Conservation (phyloP, 441 rosid species). For the Codiaeum variegatum region DNA sequence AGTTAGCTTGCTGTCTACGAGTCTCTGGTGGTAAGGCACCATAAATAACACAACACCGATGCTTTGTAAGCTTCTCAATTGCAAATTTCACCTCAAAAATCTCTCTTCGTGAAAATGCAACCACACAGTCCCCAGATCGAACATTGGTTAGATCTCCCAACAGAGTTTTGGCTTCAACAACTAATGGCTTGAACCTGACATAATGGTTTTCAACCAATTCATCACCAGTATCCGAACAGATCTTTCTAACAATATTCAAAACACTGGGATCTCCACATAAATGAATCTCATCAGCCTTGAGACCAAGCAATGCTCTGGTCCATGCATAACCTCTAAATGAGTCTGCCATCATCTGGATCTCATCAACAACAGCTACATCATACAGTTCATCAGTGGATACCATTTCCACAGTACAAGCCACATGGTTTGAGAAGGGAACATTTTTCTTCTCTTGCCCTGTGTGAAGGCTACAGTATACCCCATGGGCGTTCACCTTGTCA, state of each 20-base stretch:
- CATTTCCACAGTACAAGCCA: conserved; percentile 94
- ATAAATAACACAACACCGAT: conserved; percentile 90
- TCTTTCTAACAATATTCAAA: conserved; percentile 63
- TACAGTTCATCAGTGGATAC: conserved; percentile 68
- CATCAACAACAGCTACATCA: conserved; percentile 90
- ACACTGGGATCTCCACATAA: conserved; percentile 96
- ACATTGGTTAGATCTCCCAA: conserved; percentile 73
- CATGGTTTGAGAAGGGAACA: conserved; percentile 74
- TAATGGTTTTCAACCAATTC: conserved; percentile 79
- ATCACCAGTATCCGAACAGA: conserved; percentile 85
- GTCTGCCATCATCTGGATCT: conserved; percentile 89
- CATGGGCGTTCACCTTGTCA: conserved; percentile 78
- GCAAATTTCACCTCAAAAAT: conserved; percentile 90
- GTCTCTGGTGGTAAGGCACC: conserved; percentile 99
- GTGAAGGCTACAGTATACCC: conserved; percentile 80
- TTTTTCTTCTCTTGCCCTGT: conserved; percentile 86
- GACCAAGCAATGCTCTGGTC: conserved; percentile 85
- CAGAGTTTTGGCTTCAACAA: conserved; percentile 83
- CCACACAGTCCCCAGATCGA: conserved; percentile 82
- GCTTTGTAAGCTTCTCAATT: conserved; percentile 78
- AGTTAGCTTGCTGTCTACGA: conserved; percentile 84
- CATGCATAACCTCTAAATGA: conserved; percentile 79
- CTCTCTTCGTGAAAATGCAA: conserved; percentile 92
- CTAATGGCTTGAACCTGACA: conserved; percentile 79
- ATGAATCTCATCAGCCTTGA: conserved; percentile 94